Base-by-base conservation (phyloP, 1,284 basidiomycete genomes). In the Grifola frondosa region DNA sequence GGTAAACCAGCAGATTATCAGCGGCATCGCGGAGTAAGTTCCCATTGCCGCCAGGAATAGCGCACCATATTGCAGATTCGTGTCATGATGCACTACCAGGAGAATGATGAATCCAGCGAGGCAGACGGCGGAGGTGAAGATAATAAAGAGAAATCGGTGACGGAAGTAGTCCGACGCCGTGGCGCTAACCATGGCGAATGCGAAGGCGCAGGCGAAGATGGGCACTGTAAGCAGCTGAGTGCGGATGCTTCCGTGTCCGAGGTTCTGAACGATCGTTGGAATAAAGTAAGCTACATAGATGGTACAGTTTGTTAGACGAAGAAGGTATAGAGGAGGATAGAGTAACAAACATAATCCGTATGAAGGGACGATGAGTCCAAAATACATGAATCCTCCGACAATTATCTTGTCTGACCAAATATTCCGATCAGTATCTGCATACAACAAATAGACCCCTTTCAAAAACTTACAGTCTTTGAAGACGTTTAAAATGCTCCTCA, bases 191-290 rank as follows among this genome's bases (percentile, higher is more conserved):
- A 62, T 50, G 8, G 52, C 48, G 17, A 55, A 46, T 5, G 56
- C 48, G 34, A 60, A 61, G 17, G 56, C 57, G 26, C 44, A 44
- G 7, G 50, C 55, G 22, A 66, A 73, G 13, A 71, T 68, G n/a
- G 74, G 75, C 6, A 77, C 73, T 4, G 73, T 70, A 57, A 68
- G 69, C 4, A 78, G 66, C 51, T 78, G 74, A 0, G 72, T 69
- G 13, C 57, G 49, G 12, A 71, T 67, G 31, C 60, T 52, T 9
- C 57, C 60, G 54, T 71, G 68, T 4, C 73, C 74, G 17, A 74
- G 58, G 6, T 48, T 57, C 39, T 59, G 56, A 40, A 62, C 58
- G 37, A 62, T 62, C 9, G 55, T 56, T 1, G 59, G 60, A 13
- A 55, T 34, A 36, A 57, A 57, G 42, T 49, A 53, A 12, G 49